A percentile compares a stretch with the other conserved stretches of the same genome.
phyloP scores from a whole-genome alignment of 2,329 filamentous ascomycete genomes.

The Paraconiothyrium sp. region DNA sequence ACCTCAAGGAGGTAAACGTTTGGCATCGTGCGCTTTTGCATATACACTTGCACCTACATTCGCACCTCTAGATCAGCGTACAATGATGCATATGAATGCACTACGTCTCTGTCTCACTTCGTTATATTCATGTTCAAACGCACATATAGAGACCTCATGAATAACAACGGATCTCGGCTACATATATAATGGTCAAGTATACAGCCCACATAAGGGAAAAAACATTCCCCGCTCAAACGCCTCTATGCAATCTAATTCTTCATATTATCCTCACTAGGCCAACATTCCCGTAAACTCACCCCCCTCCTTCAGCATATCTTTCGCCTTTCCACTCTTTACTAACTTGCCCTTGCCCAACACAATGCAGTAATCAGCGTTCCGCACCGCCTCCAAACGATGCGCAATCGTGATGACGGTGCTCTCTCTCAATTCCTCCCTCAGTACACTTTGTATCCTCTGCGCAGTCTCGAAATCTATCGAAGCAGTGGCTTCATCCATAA shows the following conservation, averaged over 20 bases:
- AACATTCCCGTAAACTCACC: slow-evolving; percentile 47
- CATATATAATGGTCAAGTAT: neutral
- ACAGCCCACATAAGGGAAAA: neutral
- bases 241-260: neutral
- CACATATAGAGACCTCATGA: neutral
- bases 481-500: slow-evolving; percentile 74
- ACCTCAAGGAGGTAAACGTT: neutral
- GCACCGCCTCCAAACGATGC: slow-evolving; percentile 70
- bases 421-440: slow-evolving; percentile 65
- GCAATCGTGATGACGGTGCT: slow-evolving; percentile 73
- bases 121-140: neutral
- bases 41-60: neutral
- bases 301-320: slow-evolving; percentile 48
- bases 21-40: neutral
- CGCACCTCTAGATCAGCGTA: slow-evolving; percentile 3
- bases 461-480: slow-evolving; percentile 72
- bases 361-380: slow-evolving; percentile 65
- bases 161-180: neutral
- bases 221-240: neutral
- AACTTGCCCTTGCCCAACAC: slow-evolving; percentile 63
- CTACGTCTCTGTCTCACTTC: neutral
- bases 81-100: neutral
- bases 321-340: slow-evolving; percentile 45
- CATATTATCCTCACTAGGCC: slow-evolving; percentile 25
- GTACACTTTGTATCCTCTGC: slow-evolving; percentile 62